phyloP scores from a whole-genome alignment of 768 basidiomycete species.

The Lactarius vividus region DNA sequence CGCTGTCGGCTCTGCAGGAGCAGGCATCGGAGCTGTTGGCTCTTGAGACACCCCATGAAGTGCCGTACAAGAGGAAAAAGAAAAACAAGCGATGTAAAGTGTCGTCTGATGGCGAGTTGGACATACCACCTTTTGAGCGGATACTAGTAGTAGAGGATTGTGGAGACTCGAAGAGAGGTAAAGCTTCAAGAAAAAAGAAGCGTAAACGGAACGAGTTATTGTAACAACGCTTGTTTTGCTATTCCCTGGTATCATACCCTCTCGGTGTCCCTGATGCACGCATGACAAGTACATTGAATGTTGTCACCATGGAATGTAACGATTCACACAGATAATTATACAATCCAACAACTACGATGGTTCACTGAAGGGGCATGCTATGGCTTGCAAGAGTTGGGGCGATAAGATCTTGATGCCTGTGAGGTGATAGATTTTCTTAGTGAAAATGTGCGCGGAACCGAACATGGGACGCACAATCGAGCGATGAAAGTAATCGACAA shows the following conservation, averaged over 20 bases:
- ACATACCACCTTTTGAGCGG: not conserved
- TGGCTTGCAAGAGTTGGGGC: conserved; percentile 19
- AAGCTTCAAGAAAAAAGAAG: conserved; percentile 15
- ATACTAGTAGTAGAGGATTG: conserved; percentile 6
- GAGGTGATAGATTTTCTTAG: not conserved
- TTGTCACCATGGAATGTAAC: conserved; percentile 6
- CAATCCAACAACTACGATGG: conserved; percentile 25
- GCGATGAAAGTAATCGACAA: conserved; percentile 14
- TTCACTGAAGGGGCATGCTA: conserved; percentile 21
- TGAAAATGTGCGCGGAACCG: not conserved
- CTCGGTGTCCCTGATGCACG: not conserved
- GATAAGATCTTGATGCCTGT: conserved; percentile 22
- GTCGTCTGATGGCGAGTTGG: not conserved
- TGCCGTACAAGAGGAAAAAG: conserved; percentile 5
- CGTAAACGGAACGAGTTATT: conserved; percentile 9
- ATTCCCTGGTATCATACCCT: conserved; percentile 4
- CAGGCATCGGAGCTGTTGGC: not conserved
- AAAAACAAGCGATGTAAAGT: conserved; percentile 20
- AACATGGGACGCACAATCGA: conserved; percentile 6
- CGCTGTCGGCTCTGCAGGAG: not conserved
- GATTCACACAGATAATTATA: conserved; percentile 26
- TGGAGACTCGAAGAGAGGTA: not conserved
- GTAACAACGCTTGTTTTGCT: not conserved
- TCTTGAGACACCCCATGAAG: not conserved
- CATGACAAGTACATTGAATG: conserved; percentile 1